Conservation (phyloP, 2,329 filamentous ascomycete genomes). For the Ascochyta koolunga region DNA sequence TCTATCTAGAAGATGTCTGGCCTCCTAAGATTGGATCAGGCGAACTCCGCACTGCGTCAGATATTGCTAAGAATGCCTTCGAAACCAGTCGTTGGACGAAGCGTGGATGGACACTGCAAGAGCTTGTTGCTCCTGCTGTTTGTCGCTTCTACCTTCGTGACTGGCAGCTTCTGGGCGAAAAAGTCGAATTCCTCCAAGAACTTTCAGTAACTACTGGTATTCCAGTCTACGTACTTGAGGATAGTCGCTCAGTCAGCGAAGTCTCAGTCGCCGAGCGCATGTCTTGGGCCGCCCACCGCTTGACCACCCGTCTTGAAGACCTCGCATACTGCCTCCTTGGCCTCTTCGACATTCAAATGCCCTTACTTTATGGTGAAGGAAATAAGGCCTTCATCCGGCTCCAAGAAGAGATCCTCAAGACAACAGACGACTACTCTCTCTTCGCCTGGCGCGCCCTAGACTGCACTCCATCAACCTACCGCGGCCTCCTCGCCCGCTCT, state of each 20-base stretch:
- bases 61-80: constrained; percentile 23
- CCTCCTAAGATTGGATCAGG: constrained; percentile 3
- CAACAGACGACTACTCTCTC: constrained; percentile 36
- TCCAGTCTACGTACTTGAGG: constrained; percentile 29
- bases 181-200: constrained; percentile 30
- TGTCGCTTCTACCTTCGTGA: constrained; percentile 36
- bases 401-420: constrained; percentile 38
- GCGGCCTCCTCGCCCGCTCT: constrained; percentile 33
- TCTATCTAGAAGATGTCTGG: constrained; percentile 24
- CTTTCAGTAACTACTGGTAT: constrained; percentile 35
- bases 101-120: constrained; percentile 41
- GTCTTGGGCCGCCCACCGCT: constrained; percentile 36
- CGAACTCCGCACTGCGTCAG: constrained; percentile 17
- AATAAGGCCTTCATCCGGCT: constrained; percentile 35
- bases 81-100: constrained; percentile 30
- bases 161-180: constrained; percentile 36
- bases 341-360: constrained; percentile 42
- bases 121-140: constrained; percentile 31
- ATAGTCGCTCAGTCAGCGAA: constrained; percentile 20
- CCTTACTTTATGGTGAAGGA: constrained; percentile 38
- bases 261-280: constrained; percentile 35
- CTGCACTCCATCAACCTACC: constrained; percentile 24
- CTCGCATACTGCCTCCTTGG: constrained; percentile 39
- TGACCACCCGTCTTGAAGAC: constrained; percentile 38
- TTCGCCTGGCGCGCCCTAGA: constrained; percentile 32